phyloP scores from a whole-genome alignment of 306 rosid genomes.

The Cicer bijugum region DNA sequence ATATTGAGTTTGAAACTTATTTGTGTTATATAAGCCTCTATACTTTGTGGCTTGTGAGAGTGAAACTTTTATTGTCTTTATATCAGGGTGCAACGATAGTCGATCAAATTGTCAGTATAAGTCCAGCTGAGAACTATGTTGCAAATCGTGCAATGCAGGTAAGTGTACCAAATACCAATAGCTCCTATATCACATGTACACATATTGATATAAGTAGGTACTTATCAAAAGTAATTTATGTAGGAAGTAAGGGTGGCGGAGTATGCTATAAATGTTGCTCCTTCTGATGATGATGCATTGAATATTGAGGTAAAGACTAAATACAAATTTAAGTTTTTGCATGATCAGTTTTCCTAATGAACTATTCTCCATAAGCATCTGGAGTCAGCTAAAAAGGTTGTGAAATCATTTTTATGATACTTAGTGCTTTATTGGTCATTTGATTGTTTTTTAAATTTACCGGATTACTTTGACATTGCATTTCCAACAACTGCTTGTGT shows the following conservation, averaged over 20 bases:
- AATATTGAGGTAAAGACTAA: slow-evolving; percentile 59
- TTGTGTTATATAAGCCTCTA: slow-evolving; percentile 15
- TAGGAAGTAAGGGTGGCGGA: slow-evolving; percentile 75
- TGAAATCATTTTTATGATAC: neutral
- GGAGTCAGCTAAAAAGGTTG: slow-evolving; percentile 3
- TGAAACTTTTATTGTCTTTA: slow-evolving; percentile 41
- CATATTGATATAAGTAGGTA: slow-evolving; percentile 22
- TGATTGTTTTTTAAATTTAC: slow-evolving; percentile 5
- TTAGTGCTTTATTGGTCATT: neutral
- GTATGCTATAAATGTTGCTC: slow-evolving; percentile 55
- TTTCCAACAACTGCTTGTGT: slow-evolving; percentile 3
- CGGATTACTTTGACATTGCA: slow-evolving; percentile 9
- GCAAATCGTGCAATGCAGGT: slow-evolving; percentile 61
- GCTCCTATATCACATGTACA: slow-evolving; percentile 1
- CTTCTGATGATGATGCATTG: slow-evolving; percentile 49
- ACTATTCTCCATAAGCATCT: slow-evolving; percentile 16
- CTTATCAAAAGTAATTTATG: slow-evolving; percentile 46
- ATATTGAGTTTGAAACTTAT: slow-evolving; percentile 1
- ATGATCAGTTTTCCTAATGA: neutral
- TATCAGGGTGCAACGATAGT: slow-evolving; percentile 94
- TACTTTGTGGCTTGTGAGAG: slow-evolving; percentile 7
- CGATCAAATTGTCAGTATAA: slow-evolving; percentile 78
- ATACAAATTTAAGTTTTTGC: slow-evolving; percentile 23
- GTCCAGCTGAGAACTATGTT: slow-evolving; percentile 73
- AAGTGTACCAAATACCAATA: slow-evolving; percentile 26